Evolutionary conservation across 2,329 filamentous ascomycete genomes (phyloP), one percentile per base, ranked within the genome.

Genomic region (Fusarium albosuccineum): DNA sequence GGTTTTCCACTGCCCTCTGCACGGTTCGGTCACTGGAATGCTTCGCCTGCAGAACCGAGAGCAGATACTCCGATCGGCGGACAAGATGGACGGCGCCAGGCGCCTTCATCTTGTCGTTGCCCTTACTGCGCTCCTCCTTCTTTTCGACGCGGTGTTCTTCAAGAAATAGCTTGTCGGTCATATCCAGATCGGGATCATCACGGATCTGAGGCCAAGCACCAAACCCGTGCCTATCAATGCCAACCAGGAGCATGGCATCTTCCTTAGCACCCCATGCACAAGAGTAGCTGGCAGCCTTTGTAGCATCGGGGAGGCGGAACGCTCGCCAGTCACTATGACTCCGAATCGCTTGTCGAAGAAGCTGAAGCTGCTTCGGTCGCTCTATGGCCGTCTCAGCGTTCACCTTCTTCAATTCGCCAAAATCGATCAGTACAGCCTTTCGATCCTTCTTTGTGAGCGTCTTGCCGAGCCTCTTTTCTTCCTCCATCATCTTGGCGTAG

Each of bases 91-190:
- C 96, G 22, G 96, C 95, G n/a, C 96, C 96, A 5, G 96, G 96
- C 3, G 95, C 97, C 74, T 97, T 97, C 36, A 92, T 92, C 64
- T 91, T 90, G 58, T 91, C 91, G 16, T 93, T 91, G 14, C 83
- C 88, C 73, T 93, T 93, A 74, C 85, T 92, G 36, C 96, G 91
- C 78, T 97, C 94, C 73, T 96, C 94, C 77, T 98, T 98, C 81
- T 97, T 96, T 78, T 97, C 96, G 16, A 98, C 95, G n/a, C 95
- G 92, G 77, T 98, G 94, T 78, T 99, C 97, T 76, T 99, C 96
- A 2, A 99, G 82, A 81, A 97, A 99, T 76, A 98, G 92, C 75
- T 97, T 98, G 73, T 97, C 94, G 2, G 84, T 82, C 82, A 99
- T 90, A 9, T 89, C 92, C 22, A 99, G 87, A 33, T 97, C 94